Conservation (phyloP, 495 filamentous ascomycete genomes). For the Podospora tetraspora region DNA sequence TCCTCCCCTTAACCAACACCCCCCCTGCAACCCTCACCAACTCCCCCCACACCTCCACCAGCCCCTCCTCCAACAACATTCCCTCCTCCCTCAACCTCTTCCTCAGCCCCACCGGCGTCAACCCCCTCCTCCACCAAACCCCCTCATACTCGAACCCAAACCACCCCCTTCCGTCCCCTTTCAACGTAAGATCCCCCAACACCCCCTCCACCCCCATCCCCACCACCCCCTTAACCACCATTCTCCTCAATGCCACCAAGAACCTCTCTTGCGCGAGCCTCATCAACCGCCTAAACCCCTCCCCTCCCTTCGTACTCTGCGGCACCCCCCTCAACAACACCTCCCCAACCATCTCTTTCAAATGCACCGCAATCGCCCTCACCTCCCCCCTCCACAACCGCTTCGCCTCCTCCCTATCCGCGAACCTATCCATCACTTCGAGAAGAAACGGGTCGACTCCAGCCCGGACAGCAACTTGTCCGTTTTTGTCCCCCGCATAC, state of each 20-base stretch:
- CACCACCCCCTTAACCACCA: background rate
- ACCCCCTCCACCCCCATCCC: background rate
- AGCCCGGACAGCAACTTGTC: no score
- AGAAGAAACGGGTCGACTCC: no score
- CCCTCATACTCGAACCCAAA: background rate
- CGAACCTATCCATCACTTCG: no score
- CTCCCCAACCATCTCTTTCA: background rate
- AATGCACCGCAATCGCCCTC: background rate
- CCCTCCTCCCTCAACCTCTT: background rate
- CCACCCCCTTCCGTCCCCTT: background rate
- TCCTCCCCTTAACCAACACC: background rate
- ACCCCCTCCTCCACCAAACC: background rate
- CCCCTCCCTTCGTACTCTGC: background rate
- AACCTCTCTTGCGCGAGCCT: background rate
- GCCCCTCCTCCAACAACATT: background rate
- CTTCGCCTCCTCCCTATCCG: background rate
- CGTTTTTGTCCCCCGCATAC: background rate
- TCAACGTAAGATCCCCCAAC: background rate
- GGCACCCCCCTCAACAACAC: background rate
- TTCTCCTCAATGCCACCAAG: background rate
- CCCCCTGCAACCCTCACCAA: background rate
- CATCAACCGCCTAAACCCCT: background rate
- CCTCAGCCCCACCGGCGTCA: background rate
- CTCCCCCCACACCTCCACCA: background rate
- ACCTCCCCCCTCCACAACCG: background rate